Percentiles rank a stretch among this genome's conserved stretches.
These are phyloP conservation scores for Hanseniaspora vineae DNA, from an alignment of 805 yeast genomes.

Conservation along the genomic window DNA sequence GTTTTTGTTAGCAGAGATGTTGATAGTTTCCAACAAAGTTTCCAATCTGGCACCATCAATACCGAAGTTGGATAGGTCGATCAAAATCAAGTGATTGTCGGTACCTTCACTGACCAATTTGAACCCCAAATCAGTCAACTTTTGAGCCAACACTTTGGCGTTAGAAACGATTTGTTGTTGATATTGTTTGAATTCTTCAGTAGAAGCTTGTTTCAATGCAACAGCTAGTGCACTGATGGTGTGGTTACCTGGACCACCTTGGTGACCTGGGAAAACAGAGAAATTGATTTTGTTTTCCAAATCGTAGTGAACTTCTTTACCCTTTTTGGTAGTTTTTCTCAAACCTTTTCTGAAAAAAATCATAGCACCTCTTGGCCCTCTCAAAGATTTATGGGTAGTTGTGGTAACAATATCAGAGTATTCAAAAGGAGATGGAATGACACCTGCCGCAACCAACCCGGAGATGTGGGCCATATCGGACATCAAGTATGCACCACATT, in stretches of 20 bases:
- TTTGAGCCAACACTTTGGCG: slow-evolving; percentile 64
- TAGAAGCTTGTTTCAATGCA: slow-evolving; percentile 81
- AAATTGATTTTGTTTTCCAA: slow-evolving; percentile 87
- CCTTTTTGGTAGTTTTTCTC: slow-evolving; percentile 68
- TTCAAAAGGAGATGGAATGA: slow-evolving; percentile 84
- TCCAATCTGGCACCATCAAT: slow-evolving; percentile 96
- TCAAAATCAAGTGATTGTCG: slow-evolving; percentile 83
- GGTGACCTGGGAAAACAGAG: slow-evolving; percentile 98
- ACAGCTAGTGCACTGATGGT: slow-evolving; percentile 93
- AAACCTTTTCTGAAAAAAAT: slow-evolving; percentile 94
- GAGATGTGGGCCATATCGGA: slow-evolving; percentile 98
- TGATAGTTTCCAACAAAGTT: slow-evolving; percentile 73
- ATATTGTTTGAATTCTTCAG: slow-evolving; percentile 80
- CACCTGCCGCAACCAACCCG: slow-evolving; percentile 91
- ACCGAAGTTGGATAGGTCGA: slow-evolving; percentile 59
- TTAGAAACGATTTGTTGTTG: slow-evolving; percentile 74
- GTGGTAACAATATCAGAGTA: slow-evolving; percentile 94
- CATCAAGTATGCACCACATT: slow-evolving; percentile 83
- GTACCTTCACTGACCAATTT: slow-evolving; percentile 85
- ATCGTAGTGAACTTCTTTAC: slow-evolving; percentile 75
- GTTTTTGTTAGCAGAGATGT: slow-evolving; percentile 93
- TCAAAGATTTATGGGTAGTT: slow-evolving; percentile 91
- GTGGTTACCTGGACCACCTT: slow-evolving; percentile 99
- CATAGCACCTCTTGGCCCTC: slow-evolving; percentile 99
- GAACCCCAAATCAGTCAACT: slow-evolving; percentile 50